These are phyloP conservation scores for Dictyostelium citrinum DNA, from an alignment of 78 protist genomes.

Conservation along the genomic window DNA sequence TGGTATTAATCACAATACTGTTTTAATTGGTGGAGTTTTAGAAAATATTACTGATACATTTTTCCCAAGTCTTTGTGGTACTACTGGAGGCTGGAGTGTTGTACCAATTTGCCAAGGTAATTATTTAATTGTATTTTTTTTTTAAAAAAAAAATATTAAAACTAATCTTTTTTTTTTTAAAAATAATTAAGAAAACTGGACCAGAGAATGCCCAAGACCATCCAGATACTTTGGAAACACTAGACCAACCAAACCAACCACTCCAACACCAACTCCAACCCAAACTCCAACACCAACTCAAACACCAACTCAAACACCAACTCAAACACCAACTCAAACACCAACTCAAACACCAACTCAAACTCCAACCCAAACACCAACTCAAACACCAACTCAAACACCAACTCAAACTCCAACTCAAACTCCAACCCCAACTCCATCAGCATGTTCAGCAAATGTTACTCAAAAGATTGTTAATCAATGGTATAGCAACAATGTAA, in stretches of 20 bases:
- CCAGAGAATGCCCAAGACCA: background rate
- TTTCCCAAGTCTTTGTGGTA: slow-evolving; percentile 1
- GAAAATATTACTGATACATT: background rate
- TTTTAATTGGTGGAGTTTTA: slow-evolving; percentile 49
- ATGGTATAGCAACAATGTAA: background rate
- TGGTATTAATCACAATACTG: background rate
- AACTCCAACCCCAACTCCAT: background rate
- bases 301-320: background rate
- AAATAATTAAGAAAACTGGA: background rate
- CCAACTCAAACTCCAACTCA: background rate
- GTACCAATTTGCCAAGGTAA: background rate
- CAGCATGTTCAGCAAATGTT: background rate
- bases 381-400: background rate
- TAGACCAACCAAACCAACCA: background rate
- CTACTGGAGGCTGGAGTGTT: background rate
- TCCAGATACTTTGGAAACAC: background rate
- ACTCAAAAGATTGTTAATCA: background rate
- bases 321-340: background rate
- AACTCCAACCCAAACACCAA: background rate
- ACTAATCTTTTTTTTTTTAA: background rate
- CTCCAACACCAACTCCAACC: background rate
- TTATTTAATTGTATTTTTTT: background rate
- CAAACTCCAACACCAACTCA: background rate
- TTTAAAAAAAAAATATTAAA: background rate
- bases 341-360: background rate